phyloP scores from a whole-genome alignment of 2,329 filamentous ascomycete genomes.

The Truncatella angustata region DNA sequence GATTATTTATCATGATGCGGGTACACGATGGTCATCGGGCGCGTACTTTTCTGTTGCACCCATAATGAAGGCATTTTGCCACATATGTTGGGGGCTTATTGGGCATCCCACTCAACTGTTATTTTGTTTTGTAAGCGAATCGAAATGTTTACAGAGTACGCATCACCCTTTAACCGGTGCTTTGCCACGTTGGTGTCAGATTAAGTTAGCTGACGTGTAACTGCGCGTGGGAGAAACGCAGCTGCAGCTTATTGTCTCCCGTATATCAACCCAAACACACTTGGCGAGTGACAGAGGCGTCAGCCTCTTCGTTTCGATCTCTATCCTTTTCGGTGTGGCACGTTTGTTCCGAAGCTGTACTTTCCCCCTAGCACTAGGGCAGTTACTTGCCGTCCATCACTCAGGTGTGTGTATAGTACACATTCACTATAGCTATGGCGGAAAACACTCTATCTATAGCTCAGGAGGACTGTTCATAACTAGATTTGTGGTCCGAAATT shows the following conservation, averaged over 20 bases:
- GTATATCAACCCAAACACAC: background rate
- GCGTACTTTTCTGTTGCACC: background rate
- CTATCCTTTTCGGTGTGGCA: background rate
- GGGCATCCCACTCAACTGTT: background rate
- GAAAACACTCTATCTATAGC: background rate
- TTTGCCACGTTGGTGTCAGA: background rate
- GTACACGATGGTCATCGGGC: background rate
- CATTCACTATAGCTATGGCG: background rate
- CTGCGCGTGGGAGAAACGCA: too few species aligned
- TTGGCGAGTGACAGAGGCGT: background rate
- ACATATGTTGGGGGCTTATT: background rate
- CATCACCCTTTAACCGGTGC: background rate
- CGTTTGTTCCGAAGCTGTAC: conserved; percentile 2
- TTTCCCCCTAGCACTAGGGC: background rate
- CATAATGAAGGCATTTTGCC: background rate
- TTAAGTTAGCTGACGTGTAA: background rate
- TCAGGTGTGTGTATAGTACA: background rate
- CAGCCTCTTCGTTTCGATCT: background rate
- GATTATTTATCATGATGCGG: background rate
- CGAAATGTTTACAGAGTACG: background rate
- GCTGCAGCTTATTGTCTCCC: background rate
- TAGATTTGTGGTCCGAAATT: background rate
- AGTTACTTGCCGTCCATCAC: background rate
- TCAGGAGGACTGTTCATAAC: background rate
- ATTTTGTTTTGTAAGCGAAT: background rate